Evolutionary conservation across 192 early-diverging fungal genomes (phyloP).

Genomic region (Entomortierella beljakovae): DNA sequence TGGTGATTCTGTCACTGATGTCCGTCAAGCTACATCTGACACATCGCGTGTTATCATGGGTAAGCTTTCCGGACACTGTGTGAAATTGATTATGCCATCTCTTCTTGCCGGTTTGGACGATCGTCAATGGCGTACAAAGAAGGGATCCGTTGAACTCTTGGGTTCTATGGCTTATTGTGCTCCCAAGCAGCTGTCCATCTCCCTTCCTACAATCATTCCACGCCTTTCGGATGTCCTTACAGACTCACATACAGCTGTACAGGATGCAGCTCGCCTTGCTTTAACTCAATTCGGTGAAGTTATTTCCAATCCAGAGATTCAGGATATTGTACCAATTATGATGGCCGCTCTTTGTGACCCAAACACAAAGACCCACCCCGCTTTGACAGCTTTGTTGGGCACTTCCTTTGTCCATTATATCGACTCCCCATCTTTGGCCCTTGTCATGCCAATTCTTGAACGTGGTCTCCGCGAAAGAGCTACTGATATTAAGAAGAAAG

Average conservation of each 20-base stretch:
- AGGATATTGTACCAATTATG: slow-evolving; percentile 87
- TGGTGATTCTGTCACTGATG: slow-evolving; percentile 83
- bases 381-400: slow-evolving; percentile 85
- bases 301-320: slow-evolving; percentile 98
- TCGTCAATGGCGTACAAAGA: slow-evolving; percentile 97
- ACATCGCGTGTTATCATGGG: slow-evolving; percentile 94
- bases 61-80: slow-evolving; percentile 94
- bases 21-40: slow-evolving; percentile 89
- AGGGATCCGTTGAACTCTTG: slow-evolving; percentile 93
- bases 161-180: slow-evolving; percentile 96
- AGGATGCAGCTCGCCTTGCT: slow-evolving; percentile 85
- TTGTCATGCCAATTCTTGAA: slow-evolving; percentile 94
- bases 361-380: slow-evolving; percentile 83
- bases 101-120: slow-evolving; percentile 90
- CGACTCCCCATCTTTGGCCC: slow-evolving; percentile 94
- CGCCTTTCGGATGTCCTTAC: slow-evolving; percentile 91
- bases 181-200: slow-evolving; percentile 92
- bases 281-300: slow-evolving; percentile 92
- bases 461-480: slow-evolving; percentile 91
- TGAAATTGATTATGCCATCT: slow-evolving; percentile 94
- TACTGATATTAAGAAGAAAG: slow-evolving; percentile 93
- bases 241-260: slow-evolving; percentile 94
- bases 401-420: slow-evolving; percentile 99
- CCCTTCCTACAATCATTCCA: slow-evolving; percentile 93
- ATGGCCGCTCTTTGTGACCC: slow-evolving; percentile 91